Evolutionary conservation across 2,329 filamentous ascomycete genomes (phyloP).

Genomic region (Akanthomyces dipterigenus): DNA sequence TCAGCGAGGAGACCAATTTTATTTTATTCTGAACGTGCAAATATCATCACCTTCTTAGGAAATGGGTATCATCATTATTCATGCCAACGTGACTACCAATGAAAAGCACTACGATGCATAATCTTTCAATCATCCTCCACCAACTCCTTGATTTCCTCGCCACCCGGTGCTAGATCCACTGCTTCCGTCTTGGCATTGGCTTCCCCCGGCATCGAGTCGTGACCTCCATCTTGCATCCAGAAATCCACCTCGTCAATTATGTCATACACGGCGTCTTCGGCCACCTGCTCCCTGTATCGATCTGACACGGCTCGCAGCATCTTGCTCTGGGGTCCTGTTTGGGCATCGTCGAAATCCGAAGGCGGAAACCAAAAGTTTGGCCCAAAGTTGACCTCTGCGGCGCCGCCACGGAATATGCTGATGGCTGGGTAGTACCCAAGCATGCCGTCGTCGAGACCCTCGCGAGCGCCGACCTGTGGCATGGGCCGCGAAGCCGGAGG

Average conservation of each 20-base stretch:
- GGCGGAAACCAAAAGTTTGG: slow-evolving; percentile 89
- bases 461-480: slow-evolving; percentile 66
- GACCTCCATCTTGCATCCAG: slow-evolving; percentile 63
- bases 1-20: background rate
- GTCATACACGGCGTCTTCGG: slow-evolving; percentile 89
- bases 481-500: slow-evolving; percentile 78
- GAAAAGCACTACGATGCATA: background rate
- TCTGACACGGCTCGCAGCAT: slow-evolving; percentile 59
- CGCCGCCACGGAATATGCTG: slow-evolving; percentile 84
- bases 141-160: slow-evolving; percentile 58
- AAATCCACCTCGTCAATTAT: slow-evolving; percentile 92
- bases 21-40: background rate
- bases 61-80: slow-evolving; percentile 9
- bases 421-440: slow-evolving; percentile 93
- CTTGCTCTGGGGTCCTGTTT: slow-evolving; percentile 19
- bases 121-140: slow-evolving; percentile 51
- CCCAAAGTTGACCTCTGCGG: slow-evolving; percentile 90
- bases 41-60: background rate
- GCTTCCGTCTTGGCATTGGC: slow-evolving; percentile 39
- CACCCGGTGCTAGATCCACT: slow-evolving; percentile 36
- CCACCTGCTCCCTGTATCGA: slow-evolving; percentile 86
- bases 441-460: slow-evolving; percentile 89
- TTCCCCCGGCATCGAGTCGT: slow-evolving; percentile 39
- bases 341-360: slow-evolving; percentile 42
- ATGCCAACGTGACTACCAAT: background rate